Conservation (phyloP, 2,329 filamentous ascomycete species). For the Sporothrix pallida region DNA sequence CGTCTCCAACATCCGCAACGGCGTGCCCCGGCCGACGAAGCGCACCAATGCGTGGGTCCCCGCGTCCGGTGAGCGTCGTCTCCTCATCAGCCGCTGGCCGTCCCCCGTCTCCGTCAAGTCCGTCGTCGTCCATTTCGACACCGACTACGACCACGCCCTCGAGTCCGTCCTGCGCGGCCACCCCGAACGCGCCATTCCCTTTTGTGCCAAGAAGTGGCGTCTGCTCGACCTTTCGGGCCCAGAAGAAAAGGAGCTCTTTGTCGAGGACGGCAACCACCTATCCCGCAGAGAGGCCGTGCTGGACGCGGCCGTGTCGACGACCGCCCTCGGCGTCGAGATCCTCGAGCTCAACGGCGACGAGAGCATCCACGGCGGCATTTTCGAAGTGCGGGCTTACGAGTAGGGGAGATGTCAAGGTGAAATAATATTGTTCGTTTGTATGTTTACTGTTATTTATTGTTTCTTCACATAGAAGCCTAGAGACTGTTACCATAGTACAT, state of each 20-base stretch:
- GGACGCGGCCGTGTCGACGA: constrained; percentile 25
- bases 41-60: constrained; percentile 41
- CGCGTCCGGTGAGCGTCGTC: not conserved
- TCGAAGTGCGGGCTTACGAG: constrained; percentile 40
- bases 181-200: constrained; percentile 40
- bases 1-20: constrained; percentile 36
- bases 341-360: constrained; percentile 39
- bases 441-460: too few species aligned
- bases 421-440: not conserved
- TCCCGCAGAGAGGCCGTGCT: constrained; percentile 38
- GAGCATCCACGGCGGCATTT: constrained; percentile 39
- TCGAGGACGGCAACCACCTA: constrained; percentile 38
- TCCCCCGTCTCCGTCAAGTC: constrained; percentile 33
- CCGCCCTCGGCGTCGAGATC: constrained; percentile 39
- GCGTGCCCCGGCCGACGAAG: constrained; percentile 40
- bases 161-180: constrained; percentile 41
- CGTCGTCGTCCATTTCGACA: constrained; percentile 41
- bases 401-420: constrained; percentile 19
- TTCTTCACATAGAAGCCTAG: not conserved
- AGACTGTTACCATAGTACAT: not conserved
- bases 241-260: constrained; percentile 38
- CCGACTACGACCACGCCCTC: constrained; percentile 41
- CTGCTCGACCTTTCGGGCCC: constrained; percentile 37
- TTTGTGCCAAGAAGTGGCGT: constrained; percentile 41
- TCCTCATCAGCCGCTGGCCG: constrained; percentile 36